These are phyloP conservation scores for Fusarium decemcellulare DNA, from an alignment of 2,329 filamentous ascomycete species.

Conservation along the genomic window DNA sequence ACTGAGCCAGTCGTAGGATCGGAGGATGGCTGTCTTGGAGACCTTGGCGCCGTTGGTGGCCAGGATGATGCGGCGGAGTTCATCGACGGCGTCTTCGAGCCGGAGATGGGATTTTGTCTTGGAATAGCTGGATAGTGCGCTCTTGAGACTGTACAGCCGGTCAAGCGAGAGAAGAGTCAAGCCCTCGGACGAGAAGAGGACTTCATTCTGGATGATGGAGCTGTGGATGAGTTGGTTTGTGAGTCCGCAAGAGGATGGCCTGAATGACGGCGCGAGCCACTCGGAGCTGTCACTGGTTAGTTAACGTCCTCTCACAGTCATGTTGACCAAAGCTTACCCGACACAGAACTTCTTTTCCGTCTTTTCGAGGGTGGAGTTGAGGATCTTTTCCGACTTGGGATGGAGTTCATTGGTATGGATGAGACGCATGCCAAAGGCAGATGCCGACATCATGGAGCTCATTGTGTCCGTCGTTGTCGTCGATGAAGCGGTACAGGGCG, in stretches of 20 bases:
- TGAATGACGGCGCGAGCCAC: constrained; percentile 61
- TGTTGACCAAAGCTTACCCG: constrained; percentile 49
- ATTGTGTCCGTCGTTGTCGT: constrained; percentile 52
- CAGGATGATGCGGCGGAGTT: constrained; percentile 72
- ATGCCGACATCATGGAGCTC: constrained; percentile 51
- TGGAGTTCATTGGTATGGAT: constrained; percentile 63
- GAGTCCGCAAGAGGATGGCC: constrained; percentile 60
- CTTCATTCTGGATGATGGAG: constrained; percentile 72
- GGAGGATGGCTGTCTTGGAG: constrained; percentile 64
- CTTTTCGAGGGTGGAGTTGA: constrained; percentile 65
- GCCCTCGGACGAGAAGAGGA: constrained; percentile 72
- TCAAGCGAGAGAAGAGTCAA: constrained; percentile 73
- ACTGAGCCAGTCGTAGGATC: constrained; percentile 71
- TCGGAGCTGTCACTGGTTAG: constrained; percentile 51
- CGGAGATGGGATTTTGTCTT: constrained; percentile 59
- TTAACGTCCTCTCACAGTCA: neutral
- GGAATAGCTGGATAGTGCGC: constrained; percentile 70
- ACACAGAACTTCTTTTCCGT: constrained; percentile 63
- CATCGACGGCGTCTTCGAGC: constrained; percentile 74
- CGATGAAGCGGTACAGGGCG: constrained; percentile 60
- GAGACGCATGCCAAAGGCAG: constrained; percentile 64
- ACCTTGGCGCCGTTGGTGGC: constrained; percentile 66
- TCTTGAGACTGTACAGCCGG: constrained; percentile 75
- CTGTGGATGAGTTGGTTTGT: constrained; percentile 67
- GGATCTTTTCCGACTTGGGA: constrained; percentile 61